A percentile compares a stretch with the other conserved stretches of the same genome.
phyloP scores from a whole-genome alignment of 495 filamentous ascomycete genomes.

The Penicillium odoratum region DNA sequence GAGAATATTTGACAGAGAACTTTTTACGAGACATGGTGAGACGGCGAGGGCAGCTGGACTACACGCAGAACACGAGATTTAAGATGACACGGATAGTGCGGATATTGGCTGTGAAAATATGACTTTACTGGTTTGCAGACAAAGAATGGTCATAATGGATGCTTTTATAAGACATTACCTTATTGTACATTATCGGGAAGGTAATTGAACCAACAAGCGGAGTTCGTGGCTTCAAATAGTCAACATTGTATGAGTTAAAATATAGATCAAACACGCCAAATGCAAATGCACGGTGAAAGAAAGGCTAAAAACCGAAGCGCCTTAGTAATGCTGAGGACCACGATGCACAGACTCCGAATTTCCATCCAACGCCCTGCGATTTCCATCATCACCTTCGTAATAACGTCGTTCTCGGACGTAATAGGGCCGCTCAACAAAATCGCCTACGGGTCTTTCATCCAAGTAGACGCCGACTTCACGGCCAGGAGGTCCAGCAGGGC shows the following conservation, averaged over 20 bases:
- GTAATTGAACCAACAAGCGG: background rate
- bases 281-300: background rate
- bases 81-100: too few relatives aligned
- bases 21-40: too few relatives aligned
- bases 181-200: background rate
- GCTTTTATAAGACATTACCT: background rate
- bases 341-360: conserved; percentile 6
- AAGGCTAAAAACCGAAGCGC: conserved; percentile 2
- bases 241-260: background rate
- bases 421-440: conserved; percentile 47
- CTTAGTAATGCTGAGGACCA: conserved; percentile 10
- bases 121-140: too few relatives aligned
- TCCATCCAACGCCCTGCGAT: conserved; percentile 8
- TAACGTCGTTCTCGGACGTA: conserved; percentile 43
- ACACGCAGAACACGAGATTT: too few relatives aligned
- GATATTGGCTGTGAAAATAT: too few relatives aligned
- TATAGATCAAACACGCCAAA: background rate
- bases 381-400: conserved; percentile 37
- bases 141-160: background rate
- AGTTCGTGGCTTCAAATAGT: background rate
- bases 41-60: too few relatives aligned
- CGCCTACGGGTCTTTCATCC: conserved; percentile 39
- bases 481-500: conserved; percentile 36
- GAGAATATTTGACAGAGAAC: too few relatives aligned
- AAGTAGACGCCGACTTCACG: conserved; percentile 35